Evolutionary conservation across 805 yeast species (phyloP).

Genomic region (Aciculoconidium aculeatum): DNA sequence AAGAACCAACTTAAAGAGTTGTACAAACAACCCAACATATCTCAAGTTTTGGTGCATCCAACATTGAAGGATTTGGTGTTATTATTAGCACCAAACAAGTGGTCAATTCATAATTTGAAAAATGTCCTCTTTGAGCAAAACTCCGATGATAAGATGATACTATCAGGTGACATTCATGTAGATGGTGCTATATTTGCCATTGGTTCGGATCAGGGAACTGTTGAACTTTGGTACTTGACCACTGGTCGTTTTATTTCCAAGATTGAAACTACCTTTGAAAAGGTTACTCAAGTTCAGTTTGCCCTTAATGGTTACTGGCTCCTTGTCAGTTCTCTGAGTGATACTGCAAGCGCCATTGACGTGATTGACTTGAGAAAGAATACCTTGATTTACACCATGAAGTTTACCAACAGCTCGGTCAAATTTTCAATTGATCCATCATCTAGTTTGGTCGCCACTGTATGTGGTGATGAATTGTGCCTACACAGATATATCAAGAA

Average conservation of each 20-base stretch:
- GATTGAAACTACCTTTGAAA: conserved; percentile 16
- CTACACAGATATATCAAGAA: conserved; percentile 35
- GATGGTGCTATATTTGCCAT: conserved; percentile 44
- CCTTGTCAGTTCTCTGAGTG: conserved; percentile 23
- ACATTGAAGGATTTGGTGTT: conserved; percentile 21
- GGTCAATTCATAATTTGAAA: conserved; percentile 15
- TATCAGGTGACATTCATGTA: conserved; percentile 34
- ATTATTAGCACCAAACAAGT: conserved; percentile 19
- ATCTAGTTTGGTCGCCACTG: conserved; percentile 24
- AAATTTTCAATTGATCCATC: conserved; percentile 33
- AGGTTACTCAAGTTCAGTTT: conserved; percentile 37
- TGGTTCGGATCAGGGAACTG: conserved; percentile 26
- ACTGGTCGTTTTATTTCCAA: conserved; percentile 31
- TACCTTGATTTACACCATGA: conserved; percentile 19
- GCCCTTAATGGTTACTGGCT: conserved; percentile 66
- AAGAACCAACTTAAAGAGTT: conserved; percentile 13
- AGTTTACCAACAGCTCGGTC: conserved; percentile 12
- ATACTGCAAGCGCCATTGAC: conserved; percentile 21
- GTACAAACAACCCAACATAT: no score
- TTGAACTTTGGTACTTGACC: conserved; percentile 36
- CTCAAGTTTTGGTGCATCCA: conserved; percentile 34
- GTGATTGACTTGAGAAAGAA: conserved; percentile 48
- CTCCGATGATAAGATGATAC: not conserved
- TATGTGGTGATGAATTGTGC: conserved; percentile 14
- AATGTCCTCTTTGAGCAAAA: conserved; percentile 5